Conservation (phyloP, 176 grass and related monocot genomes). For the sorghum (Sorghum bicolor) region DNA sequence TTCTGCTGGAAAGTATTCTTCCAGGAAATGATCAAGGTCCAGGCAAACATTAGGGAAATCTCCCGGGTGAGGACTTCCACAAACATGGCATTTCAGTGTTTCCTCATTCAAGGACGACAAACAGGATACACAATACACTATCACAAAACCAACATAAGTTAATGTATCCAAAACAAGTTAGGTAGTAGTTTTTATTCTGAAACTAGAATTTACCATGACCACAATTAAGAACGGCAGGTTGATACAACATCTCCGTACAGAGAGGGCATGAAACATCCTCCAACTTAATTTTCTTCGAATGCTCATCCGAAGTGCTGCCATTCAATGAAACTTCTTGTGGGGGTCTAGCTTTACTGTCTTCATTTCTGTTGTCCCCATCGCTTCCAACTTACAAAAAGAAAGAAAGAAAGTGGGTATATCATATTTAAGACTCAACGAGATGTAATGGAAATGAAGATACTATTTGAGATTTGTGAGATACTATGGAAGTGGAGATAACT, state of each 20-base stretch:
- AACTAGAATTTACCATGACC: conserved; percentile 77
- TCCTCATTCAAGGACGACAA: conserved; percentile 45
- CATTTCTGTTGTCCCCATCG: conserved; percentile 10
- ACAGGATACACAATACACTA: conserved; percentile 89
- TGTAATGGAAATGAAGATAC: neutral
- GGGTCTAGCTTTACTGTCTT: conserved; percentile 24
- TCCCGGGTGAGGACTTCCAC: conserved; percentile 71
- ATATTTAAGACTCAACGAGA: neutral
- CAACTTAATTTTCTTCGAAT: conserved; percentile 50
- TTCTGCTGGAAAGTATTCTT: conserved; percentile 75
- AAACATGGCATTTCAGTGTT: conserved; percentile 61
- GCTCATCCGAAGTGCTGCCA: neutral
- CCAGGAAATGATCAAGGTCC: conserved; percentile 74
- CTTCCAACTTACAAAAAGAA: conserved; percentile 24
- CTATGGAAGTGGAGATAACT: neutral
- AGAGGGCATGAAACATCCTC: conserved; percentile 63
- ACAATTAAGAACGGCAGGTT: conserved; percentile 90
- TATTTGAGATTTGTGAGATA: neutral
- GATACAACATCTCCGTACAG: conserved; percentile 69
- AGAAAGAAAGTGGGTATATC: neutral
- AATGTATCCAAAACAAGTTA: conserved; percentile 16
- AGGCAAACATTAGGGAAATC: conserved; percentile 82
- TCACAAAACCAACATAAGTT: conserved; percentile 29
- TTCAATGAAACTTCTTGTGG: conserved; percentile 32
- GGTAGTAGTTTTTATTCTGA: neutral